Conservation (phyloP, 805 yeast genomes). For the Ogataea pignaliae region DNA sequence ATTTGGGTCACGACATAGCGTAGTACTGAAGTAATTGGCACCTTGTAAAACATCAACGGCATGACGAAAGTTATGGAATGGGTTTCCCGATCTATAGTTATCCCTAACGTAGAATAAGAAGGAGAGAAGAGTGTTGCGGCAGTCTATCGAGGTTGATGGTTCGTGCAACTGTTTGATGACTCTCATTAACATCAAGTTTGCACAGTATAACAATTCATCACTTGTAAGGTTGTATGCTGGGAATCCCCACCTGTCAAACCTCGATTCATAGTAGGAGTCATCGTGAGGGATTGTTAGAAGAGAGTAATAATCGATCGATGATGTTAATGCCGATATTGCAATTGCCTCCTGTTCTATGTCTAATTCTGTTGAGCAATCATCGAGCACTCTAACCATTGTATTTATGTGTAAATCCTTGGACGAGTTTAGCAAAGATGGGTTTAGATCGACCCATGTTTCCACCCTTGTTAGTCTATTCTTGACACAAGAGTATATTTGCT, state of each 20-base stretch:
- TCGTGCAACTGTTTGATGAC: background rate
- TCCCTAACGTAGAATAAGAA: conserved; percentile 68
- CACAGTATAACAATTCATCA: conserved; percentile 65
- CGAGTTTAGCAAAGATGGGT: conserved; percentile 9
- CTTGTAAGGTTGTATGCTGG: conserved; percentile 60
- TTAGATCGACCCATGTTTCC: conserved; percentile 39
- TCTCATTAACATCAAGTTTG: conserved; percentile 44
- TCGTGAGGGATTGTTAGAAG: conserved; percentile 21
- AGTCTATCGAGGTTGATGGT: background rate
- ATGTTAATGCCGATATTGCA: conserved; percentile 19
- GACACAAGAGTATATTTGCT: conserved; percentile 6
- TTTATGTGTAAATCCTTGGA: conserved; percentile 17
- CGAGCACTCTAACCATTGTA: conserved; percentile 32
- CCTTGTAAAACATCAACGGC: conserved; percentile 96
- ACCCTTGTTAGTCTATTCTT: conserved; percentile 31
- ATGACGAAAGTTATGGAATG: conserved; percentile 93
- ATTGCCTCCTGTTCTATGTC: conserved; percentile 9
- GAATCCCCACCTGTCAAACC: conserved; percentile 60
- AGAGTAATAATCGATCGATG: conserved; percentile 26
- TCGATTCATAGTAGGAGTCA: conserved; percentile 24
- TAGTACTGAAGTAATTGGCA: conserved; percentile 55
- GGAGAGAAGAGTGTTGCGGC: conserved; percentile 43
- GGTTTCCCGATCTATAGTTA: conserved; percentile 78
- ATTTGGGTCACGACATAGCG: conserved; percentile 7
- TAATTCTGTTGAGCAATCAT: conserved; percentile 1